These are phyloP conservation scores for Amoeboaphelidium protococcarum DNA, from an alignment of 371 early-diverging fungal genomes.

Conservation along the genomic window DNA sequence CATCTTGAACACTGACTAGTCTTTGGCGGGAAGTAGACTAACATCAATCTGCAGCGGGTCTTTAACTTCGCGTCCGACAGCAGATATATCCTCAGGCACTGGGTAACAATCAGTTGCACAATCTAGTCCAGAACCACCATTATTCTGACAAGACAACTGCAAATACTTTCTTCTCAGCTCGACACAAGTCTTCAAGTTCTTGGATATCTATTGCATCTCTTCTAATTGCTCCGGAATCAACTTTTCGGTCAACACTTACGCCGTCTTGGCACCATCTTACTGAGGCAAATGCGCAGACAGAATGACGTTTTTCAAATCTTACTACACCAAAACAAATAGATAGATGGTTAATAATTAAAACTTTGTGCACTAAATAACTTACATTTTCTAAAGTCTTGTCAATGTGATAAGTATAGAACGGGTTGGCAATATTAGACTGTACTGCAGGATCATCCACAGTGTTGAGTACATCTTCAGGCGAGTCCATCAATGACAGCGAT, in stretches of 20 bases:
- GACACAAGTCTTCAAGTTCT: conserved; percentile 32
- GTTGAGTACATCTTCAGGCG: no score
- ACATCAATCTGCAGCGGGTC: background rate
- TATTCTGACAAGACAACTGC: conserved; percentile 21
- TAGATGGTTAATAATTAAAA: no score
- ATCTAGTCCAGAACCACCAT: conserved; percentile 64
- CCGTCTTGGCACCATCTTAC: no score
- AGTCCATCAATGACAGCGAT: no score
- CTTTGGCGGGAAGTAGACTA: conserved; percentile 1
- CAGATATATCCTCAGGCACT: conserved; percentile 2
- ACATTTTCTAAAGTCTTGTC: background rate
- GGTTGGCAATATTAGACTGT: background rate
- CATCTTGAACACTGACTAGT: conserved; percentile 16
- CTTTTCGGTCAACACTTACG: background rate
- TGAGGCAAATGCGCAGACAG: no score
- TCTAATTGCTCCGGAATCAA: conserved; percentile 8
- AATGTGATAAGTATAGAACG: background rate
- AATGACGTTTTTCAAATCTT: no score
- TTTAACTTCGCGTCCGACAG: conserved; percentile 4
- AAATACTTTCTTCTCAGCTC: conserved; percentile 68
- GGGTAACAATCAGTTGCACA: conserved; percentile 2
- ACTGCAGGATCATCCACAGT: background rate
- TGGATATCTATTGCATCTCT: conserved; percentile 15
- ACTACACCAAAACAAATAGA: no score
- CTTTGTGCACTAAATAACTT: background rate